These are phyloP conservation scores for Calophaca sinica DNA, from an alignment of 306 rosid genomes.

Conservation along the genomic window DNA sequence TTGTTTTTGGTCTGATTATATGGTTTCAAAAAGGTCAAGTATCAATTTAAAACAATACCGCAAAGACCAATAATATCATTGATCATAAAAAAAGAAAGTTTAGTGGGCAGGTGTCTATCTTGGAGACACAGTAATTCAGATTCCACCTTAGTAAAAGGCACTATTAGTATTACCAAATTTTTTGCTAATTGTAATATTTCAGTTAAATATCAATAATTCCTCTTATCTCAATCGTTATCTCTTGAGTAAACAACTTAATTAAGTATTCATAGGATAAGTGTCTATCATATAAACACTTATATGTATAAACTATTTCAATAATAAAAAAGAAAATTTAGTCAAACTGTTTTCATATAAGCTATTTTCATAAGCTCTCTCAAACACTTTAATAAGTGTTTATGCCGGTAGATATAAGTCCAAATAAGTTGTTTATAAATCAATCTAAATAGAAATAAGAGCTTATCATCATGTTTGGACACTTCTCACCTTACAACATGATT, in stretches of 20 bases:
- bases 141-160: background rate
- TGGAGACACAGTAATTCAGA: slow-evolving; percentile 10
- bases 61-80: slow-evolving; percentile 20
- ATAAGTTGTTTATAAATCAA: too few species aligned
- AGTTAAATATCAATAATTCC: background rate
- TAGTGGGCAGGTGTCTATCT: slow-evolving; percentile 35
- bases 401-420: too few species aligned
- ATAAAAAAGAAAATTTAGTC: too few species aligned
- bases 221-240: background rate
- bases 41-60: slow-evolving; percentile 46
- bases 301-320: too few species aligned
- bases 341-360: too few species aligned
- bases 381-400: too few species aligned
- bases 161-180: background rate
- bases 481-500: too few species aligned
- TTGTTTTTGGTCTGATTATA: slow-evolving; percentile 28
- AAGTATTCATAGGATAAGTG: too few species aligned
- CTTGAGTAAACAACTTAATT: background rate
- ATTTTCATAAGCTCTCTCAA: too few species aligned
- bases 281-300: too few species aligned
- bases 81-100: slow-evolving; percentile 13
- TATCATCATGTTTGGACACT: too few species aligned
- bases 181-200: slow-evolving; percentile 32
- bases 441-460: too few species aligned
- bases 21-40: slow-evolving; percentile 41